Base-by-base conservation (phyloP, 306 rosid genomes). In the Begonia masoniana region DNA sequence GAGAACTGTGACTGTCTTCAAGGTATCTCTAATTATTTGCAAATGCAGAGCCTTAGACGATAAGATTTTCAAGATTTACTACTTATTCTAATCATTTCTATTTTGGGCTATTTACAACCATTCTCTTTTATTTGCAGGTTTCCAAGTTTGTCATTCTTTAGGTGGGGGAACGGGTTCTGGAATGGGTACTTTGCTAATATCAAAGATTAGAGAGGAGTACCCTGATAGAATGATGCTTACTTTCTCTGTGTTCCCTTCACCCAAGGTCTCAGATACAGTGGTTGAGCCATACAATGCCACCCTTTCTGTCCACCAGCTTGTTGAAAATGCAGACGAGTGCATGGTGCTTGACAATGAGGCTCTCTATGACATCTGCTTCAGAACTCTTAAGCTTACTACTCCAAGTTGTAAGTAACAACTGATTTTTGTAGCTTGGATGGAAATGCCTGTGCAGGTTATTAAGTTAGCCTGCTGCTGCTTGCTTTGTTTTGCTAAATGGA, bases 251-350 rank as follows among this genome's bases (percentile, higher is more conserved):
- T 61, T 61, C 39, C 58, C 65, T 41, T 52, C 65, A 51, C 65
- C 65, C 1, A 61, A 61, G 57, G 65, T 61, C 19, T 61, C 65
- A 17, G 65, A 62, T 45, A 62, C 66, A 21, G 66, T 52, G 41
- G 66, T 62, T 43, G 66, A 62, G 57, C 66, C 66, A 62, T 62
- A 62, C 58, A 62, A 62, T 62, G 66, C 66, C 56, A 62, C 66
- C 50, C 67, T 62, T 62, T 62, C 67, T n/a, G 67, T 62, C 35
- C 67, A 62, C 23, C 67, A 62, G 59, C 67, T 62, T 53, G 66
- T 62, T 43, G 66, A 53, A 46, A 62, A 62, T 46, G 66, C 66
- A 43, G 66, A 51, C n/a, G n/a, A n/a, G n/a, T n/a, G n/a, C n/a
- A n/a, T n/a, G n/a, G n/a, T n/a, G n/a, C n/a, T n/a, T n/a, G n/a